Evolutionary conservation across 2,329 filamentous ascomycete species (phyloP).

Genomic region (Cladosporium sp.): DNA sequence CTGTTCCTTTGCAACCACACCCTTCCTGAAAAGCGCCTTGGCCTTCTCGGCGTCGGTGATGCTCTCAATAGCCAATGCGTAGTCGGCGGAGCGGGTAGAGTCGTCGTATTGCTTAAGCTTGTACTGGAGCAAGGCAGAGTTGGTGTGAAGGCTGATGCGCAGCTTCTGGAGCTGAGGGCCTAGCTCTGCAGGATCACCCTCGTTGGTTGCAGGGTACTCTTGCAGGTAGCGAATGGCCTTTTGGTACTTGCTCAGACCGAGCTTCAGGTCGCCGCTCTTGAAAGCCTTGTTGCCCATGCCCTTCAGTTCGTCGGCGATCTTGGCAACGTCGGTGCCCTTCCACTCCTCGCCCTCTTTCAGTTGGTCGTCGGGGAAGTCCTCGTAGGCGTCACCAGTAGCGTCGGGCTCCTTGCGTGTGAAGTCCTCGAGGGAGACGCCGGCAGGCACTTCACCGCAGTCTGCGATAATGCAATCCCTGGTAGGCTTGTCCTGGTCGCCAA

Average conservation of each 20-base stretch:
- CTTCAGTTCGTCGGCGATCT: conserved; percentile 84
- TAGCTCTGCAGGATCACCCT: conserved; percentile 69
- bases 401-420: conserved; percentile 72
- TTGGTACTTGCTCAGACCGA: conserved; percentile 87
- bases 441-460: conserved; percentile 80
- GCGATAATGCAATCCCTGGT: conserved; percentile 68
- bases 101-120: conserved; percentile 75
- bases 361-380: conserved; percentile 93
- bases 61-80: conserved; percentile 66
- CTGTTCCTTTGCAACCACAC: conserved; percentile 68
- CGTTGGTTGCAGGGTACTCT: conserved; percentile 70
- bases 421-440: conserved; percentile 65
- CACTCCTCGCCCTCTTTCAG: conserved; percentile 55
- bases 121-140: conserved; percentile 80
- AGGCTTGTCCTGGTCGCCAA: conserved; percentile 76
- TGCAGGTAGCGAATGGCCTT: conserved; percentile 89
- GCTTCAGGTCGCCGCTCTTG: conserved; percentile 69
- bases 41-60: conserved; percentile 76
- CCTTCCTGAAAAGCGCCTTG: conserved; percentile 86
- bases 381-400: conserved; percentile 82
- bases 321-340: conserved; percentile 66
- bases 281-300: conserved; percentile 90
- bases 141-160: conserved; percentile 84
- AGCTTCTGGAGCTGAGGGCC: conserved; percentile 68
- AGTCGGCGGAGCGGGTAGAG: conserved; percentile 67